phyloP scores from a whole-genome alignment of 1,284 basidiomycete species.

The Taiwanofungus camphoratus region DNA sequence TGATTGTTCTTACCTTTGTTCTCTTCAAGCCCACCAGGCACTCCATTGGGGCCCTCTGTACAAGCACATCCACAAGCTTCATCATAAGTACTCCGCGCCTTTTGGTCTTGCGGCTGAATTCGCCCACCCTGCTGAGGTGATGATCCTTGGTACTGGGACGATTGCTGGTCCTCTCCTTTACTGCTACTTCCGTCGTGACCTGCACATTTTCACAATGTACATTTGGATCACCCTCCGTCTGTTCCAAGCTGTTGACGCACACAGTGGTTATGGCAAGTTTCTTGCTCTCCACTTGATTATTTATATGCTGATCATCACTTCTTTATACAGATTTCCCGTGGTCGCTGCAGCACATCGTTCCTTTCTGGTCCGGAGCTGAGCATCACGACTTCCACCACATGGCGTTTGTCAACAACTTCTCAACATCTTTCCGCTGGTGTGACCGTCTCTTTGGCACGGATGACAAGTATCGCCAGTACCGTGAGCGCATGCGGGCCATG shows the following conservation, averaged over 20 bases:
- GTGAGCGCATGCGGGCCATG: conserved; percentile 48
- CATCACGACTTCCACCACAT: conserved; percentile 98
- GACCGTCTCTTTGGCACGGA: conserved; percentile 86
- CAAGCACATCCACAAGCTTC: conserved; percentile 97
- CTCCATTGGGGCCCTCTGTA: conserved; percentile 90
- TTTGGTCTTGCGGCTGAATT: conserved; percentile 98
- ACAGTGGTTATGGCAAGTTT: conserved; percentile 85
- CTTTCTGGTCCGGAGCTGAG: conserved; percentile 98
- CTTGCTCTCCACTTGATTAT: not conserved
- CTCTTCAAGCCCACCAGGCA: conserved; percentile 70
- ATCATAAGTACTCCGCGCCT: conserved; percentile 97
- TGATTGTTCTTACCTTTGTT: not conserved
- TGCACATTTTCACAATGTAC: conserved; percentile 93
- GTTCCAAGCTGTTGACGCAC: conserved; percentile 97
- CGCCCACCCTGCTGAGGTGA: conserved; percentile 90
- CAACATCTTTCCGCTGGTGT: conserved; percentile 91
- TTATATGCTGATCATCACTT: not conserved
- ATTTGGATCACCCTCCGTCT: conserved; percentile 91
- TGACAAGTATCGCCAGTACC: conserved; percentile 77
- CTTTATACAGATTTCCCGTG: conserved; percentile 80
- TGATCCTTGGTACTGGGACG: conserved; percentile 86
- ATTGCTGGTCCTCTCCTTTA: conserved; percentile 86
- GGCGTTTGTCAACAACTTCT: conserved; percentile 87
- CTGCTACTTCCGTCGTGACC: conserved; percentile 64
- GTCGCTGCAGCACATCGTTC: conserved; percentile 92